Percentiles rank a stretch among this genome's conserved stretches.
Conservation (phyloP, 306 rosid species). For the Fragaria iinumae region DNA sequence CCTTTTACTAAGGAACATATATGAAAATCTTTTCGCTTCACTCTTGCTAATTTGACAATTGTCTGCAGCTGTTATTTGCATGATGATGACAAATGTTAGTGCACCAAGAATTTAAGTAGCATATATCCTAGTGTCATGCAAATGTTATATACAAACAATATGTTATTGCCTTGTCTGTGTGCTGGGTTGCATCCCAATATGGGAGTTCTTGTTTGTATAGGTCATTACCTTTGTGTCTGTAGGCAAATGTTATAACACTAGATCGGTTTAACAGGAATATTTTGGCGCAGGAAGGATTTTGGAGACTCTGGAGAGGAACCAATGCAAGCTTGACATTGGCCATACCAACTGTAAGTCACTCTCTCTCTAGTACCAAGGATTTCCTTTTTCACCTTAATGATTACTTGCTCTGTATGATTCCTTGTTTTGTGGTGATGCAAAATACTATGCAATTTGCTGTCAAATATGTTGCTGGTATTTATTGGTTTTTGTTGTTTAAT, state of each 20-base stretch:
- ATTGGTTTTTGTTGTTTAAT: conserved; percentile 20
- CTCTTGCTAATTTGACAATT: not conserved
- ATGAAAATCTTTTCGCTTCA: not conserved
- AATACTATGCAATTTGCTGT: conserved; percentile 14
- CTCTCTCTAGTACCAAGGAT: conserved; percentile 9
- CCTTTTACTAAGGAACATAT: not conserved
- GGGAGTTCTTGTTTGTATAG: not conserved
- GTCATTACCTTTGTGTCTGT: not conserved
- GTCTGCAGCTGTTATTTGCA: not conserved
- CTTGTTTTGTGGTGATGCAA: conserved; percentile 4
- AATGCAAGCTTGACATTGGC: conserved; percentile 87
- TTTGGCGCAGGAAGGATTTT: conserved; percentile 87
- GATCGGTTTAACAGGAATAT: conserved; percentile 41
- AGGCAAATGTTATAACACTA: conserved; percentile 24
- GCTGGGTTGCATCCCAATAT: not conserved
- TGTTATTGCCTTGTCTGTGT: not conserved
- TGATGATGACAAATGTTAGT: no score
- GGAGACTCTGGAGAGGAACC: conserved; percentile 93
- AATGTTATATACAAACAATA: no score
- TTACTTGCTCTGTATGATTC: conserved; percentile 8
- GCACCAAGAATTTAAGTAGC: no score
- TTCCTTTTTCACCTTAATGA: conserved; percentile 18
- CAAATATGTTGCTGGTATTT: conserved; percentile 29
- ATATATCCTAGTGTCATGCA: no score
- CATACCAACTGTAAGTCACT: conserved; percentile 80